Base-by-base conservation (phyloP, 2,329 filamentous ascomycete genomes). In the Grosmannia clavigera region DNA sequence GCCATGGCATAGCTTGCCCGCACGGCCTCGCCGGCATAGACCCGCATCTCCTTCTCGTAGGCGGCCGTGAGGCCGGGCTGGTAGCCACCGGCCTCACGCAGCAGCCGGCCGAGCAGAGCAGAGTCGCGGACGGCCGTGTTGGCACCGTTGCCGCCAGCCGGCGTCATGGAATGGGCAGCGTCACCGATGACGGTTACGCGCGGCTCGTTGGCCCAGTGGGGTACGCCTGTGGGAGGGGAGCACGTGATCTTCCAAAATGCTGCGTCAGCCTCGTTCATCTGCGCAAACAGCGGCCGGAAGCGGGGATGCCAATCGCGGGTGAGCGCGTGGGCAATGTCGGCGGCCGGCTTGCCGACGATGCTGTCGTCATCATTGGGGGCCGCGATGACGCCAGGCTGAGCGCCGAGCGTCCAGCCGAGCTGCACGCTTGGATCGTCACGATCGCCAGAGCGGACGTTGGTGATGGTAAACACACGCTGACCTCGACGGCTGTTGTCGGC, bases 241-340 rank as follows among this genome's bases (percentile, higher is more conserved):
- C 81, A 85, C 2, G 82, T 85, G 55, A 86, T 85, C 65, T 84
- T 86, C 81, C 82, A 85, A 64, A 86, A 86, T 0, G 83, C 82
- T 0, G 83, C 79, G 63, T 86, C 80, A 0, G 69, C 63, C 60
- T 77, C 78, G 5, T 72, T 67, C 79, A 85, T 84, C 43, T 83
- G 65, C 6, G 84, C 80, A 61, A 86, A 79, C 0, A 86, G 69
- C 1, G 81, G 75, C 67, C 74, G 77, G 54, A 86, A 70, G 3
- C 77, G 74, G 14, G 78, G 73, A 66, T 84, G 75, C 83, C 83
- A 86, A 40, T 79, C 67, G 19, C 70, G 67, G 0, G 80, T 78
- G 0, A 86, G 68, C 1, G 69, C 66, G 67, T 79, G 81, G n/a
- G 82, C 81, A 1, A 86, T 76, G 5, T 79, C 73, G 0, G 83